phyloP scores from a whole-genome alignment of 805 yeast genomes.

The Wickerhamiella qilinensis region DNA sequence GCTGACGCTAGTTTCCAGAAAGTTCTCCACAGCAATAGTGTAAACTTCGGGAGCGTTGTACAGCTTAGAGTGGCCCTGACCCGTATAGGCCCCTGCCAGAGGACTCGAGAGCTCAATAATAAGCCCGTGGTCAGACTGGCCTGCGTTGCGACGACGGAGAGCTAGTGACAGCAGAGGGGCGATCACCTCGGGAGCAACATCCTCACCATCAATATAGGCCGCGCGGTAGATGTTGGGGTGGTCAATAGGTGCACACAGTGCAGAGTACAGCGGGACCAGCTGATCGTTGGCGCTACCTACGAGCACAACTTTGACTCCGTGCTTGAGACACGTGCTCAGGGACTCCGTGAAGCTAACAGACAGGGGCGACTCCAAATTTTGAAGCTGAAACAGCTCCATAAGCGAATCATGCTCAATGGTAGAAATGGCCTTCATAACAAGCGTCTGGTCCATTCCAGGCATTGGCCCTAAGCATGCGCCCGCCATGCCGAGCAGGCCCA shows the following conservation, averaged over 20 bases:
- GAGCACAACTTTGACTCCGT: conserved; percentile 62
- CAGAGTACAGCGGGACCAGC: conserved; percentile 80
- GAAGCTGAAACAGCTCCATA: conserved; percentile 76
- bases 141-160: conserved; percentile 56
- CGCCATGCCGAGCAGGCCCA: conserved; percentile 84
- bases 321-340: conserved; percentile 42
- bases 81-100: conserved; percentile 80
- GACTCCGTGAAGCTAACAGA: conserved; percentile 57
- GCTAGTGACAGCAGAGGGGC: conserved; percentile 59
- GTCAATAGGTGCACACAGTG: conserved; percentile 60
- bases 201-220: conserved; percentile 70
- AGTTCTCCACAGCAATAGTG: conserved; percentile 57
- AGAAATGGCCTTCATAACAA: conserved; percentile 75
- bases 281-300: conserved; percentile 91
- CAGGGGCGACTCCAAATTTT: conserved; percentile 54
- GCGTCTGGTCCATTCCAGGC: conserved; percentile 71
- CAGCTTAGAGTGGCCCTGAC: conserved; percentile 86
- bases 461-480: conserved; percentile 92
- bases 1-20: conserved; percentile 52
- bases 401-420: conserved; percentile 80
- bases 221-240: conserved; percentile 89
- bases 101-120: conserved; percentile 66
- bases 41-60: conserved; percentile 78
- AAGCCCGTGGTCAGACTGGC: conserved; percentile 72
- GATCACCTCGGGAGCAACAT: conserved; percentile 66